Evolutionary conservation across 495 filamentous ascomycete genomes (phyloP).

Genomic region (Talaromyces nanjingensis): DNA sequence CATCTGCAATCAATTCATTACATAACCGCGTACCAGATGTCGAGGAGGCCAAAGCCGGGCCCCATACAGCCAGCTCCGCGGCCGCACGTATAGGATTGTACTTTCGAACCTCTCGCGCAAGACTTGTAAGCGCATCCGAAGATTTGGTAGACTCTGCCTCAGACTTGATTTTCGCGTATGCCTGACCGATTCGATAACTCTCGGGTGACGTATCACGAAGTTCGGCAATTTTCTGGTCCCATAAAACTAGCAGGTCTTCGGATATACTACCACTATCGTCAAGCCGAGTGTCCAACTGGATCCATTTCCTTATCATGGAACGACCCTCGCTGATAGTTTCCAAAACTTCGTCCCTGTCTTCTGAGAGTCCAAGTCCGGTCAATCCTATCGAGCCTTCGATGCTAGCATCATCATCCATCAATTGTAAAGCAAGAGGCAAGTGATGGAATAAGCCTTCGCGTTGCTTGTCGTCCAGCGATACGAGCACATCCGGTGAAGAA

Average conservation of each 20-base stretch:
- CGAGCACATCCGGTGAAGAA: slow-evolving; percentile 21
- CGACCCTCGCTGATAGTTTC: slow-evolving; percentile 54
- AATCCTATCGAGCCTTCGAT: slow-evolving; percentile 51
- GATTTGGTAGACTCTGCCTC: slow-evolving; percentile 22
- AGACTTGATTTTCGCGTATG: slow-evolving; percentile 35
- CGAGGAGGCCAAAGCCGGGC: slow-evolving; percentile 27
- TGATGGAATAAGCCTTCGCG: slow-evolving; percentile 36
- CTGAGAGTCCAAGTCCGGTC: slow-evolving; percentile 36
- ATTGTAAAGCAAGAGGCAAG: slow-evolving; percentile 46
- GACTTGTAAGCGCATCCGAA: slow-evolving; percentile 24
- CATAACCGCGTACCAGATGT: slow-evolving; percentile 38
- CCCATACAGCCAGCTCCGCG: slow-evolving; percentile 30
- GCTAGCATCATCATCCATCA: slow-evolving; percentile 58
- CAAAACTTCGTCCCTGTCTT: slow-evolving; percentile 52
- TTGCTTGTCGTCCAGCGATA: slow-evolving; percentile 23
- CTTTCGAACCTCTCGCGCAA: slow-evolving; percentile 30
- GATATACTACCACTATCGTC: neutral
- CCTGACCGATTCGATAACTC: slow-evolving; percentile 33
- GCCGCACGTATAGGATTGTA: slow-evolving; percentile 34
- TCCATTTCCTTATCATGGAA: slow-evolving; percentile 42
- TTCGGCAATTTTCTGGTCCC: slow-evolving; percentile 28
- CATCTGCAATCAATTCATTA: slow-evolving; percentile 54
- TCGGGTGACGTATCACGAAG: slow-evolving; percentile 24
- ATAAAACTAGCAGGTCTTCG: slow-evolving; percentile 15
- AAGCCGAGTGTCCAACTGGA: slow-evolving; percentile 21